Percentiles rank a stretch among this genome's conserved stretches.
phyloP scores from a whole-genome alignment of 306 rosid species.

The Begonia loranthoides region DNA sequence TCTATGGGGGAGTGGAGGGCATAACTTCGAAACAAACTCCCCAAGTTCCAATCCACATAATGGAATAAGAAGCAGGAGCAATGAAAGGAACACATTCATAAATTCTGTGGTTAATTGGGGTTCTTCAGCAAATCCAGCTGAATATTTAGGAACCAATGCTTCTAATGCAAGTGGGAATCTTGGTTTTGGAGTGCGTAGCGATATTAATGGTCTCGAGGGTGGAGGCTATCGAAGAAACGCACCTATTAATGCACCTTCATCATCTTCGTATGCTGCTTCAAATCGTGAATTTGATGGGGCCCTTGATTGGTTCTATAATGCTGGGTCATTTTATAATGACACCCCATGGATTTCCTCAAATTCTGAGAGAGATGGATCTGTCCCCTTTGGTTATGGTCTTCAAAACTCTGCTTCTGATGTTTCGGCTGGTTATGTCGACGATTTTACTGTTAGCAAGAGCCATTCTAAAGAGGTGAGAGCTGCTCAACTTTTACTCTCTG shows the following conservation, averaged over 20 bases:
- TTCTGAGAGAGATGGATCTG: constrained; percentile 58
- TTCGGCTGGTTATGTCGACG: constrained; percentile 74
- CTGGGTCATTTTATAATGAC: constrained; percentile 56
- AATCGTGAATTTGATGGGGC: constrained; percentile 68
- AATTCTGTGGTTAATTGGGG: constrained; percentile 62
- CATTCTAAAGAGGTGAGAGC: constrained; percentile 79
- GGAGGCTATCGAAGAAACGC: constrained; percentile 65
- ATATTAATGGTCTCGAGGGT: constrained; percentile 40
- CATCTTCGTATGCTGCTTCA: constrained; percentile 51
- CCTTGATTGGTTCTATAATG: constrained; percentile 41
- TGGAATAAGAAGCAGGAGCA: constrained; percentile 27
- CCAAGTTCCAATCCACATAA: constrained; percentile 46
- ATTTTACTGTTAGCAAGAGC: constrained; percentile 71
- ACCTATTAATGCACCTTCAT: constrained; percentile 19
- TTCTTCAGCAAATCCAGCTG: constrained; percentile 42
- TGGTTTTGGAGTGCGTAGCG: constrained; percentile 50
- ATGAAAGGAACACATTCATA: constrained; percentile 22
- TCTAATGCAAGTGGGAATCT: constrained; percentile 42
- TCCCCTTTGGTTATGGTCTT: constrained; percentile 66
- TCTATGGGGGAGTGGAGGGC: constrained; percentile 71
- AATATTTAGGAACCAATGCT: constrained; percentile 37
- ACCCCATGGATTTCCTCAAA: constrained; percentile 65
- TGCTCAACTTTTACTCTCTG: neutral
- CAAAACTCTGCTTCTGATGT: constrained; percentile 49
- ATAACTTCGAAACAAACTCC: constrained; percentile 45